phyloP scores from a whole-genome alignment of 176 grass and related monocot genomes.

The Lolium perenne region DNA sequence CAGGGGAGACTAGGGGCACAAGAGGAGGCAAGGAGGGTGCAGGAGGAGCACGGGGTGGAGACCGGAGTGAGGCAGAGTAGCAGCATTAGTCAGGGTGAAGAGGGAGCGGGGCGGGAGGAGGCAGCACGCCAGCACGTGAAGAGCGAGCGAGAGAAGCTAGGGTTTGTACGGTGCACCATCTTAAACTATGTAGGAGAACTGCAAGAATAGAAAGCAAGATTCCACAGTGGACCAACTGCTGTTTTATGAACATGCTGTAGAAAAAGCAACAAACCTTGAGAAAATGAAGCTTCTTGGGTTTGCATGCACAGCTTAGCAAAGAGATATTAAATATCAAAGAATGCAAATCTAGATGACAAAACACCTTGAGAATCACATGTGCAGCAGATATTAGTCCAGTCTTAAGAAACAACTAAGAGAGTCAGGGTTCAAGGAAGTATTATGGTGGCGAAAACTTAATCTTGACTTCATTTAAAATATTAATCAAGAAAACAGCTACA shows the following conservation, averaged over 20 bases:
- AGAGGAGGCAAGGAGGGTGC: no score
- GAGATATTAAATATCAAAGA: not conserved
- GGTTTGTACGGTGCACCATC: slow-evolving; percentile 90
- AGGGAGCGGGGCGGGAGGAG: no score
- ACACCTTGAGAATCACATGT: not conserved
- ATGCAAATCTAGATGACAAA: not conserved
- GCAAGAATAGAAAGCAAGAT: slow-evolving; percentile 94
- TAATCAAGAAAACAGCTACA: slow-evolving; percentile 17
- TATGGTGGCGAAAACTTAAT: not conserved
- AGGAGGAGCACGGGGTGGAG: no score
- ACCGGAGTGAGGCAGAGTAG: no score
- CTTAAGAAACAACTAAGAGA: not conserved
- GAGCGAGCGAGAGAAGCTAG: slow-evolving; percentile 44
- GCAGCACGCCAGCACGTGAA: no score
- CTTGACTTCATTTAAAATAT: slow-evolving; percentile 9
- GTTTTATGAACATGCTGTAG: slow-evolving; percentile 97
- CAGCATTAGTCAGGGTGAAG: no score
- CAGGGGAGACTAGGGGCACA: no score
- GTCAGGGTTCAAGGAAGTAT: not conserved
- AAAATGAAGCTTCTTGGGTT: not conserved
- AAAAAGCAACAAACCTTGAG: slow-evolving; percentile 23
- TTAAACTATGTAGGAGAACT: slow-evolving; percentile 86
- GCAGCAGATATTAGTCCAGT: not conserved
- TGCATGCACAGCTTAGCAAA: slow-evolving; percentile 1
- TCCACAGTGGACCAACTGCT: slow-evolving; percentile 92